Evolutionary conservation across 225 moss, liverwort and hornwort genomes (phyloP), one percentile per base, ranked within the genome.

Genomic region (Physcomitrium patens): DNA sequence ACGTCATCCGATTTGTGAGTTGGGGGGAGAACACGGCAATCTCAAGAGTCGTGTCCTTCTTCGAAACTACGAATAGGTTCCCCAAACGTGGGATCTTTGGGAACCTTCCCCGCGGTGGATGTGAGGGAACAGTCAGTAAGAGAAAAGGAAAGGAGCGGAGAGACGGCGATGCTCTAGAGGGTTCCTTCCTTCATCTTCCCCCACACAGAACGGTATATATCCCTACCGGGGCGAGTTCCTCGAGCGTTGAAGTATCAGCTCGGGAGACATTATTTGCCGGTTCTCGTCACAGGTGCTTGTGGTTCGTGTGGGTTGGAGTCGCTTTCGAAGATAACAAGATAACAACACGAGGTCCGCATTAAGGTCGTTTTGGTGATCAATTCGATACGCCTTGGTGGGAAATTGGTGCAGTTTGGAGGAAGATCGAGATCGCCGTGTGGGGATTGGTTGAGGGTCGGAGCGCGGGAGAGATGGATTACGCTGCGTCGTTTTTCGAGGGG

Each of bases 401-500:
- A 43, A 62, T 64, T 16, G 71, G 82, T 83, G 63, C n/a, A 54
- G 45, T 10, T 23, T 74, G 9, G 56, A 12, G n/a, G 20, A 52
- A 74, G 37, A 14, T 31, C 17, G 54, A 14, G 24, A 19, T 22
- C 24, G 31, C n/a, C n/a, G 37, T 11, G 41, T 37, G 55, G 60
- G 76, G 65, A 73, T 77, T 70, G 71, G 60, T 69, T 54, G 50
- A 16, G 71, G 10, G 60, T 23, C 22, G 74, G 31, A 62, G 31
- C 7, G 54, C 9, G 41, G 17, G 74, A 59, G 82, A 59, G 53
- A 99, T 99, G 97, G 93, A 95, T 42, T 90, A 80, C 50, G 97
- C 87, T 8, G 75, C 87, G 60, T 80, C 84, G 52, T 99, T 93
- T 77, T 90, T 99, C 69, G 91, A 93, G 5, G 77, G 90, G 8